These are phyloP conservation scores for Erodium maritimum DNA, from an alignment of 345 rosid genomes.

Conservation along the genomic window DNA sequence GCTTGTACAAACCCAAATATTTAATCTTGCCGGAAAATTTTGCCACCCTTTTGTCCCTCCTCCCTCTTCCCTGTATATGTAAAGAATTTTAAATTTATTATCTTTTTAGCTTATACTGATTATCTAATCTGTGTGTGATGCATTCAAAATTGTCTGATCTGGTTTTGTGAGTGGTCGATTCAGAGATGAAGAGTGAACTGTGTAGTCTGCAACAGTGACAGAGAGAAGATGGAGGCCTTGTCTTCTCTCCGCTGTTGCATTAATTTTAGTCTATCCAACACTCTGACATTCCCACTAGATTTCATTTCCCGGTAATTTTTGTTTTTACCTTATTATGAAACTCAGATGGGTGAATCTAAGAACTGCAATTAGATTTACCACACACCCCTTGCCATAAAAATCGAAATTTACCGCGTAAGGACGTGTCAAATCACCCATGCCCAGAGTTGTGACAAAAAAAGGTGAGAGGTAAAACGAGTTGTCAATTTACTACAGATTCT, in stretches of 20 bases:
- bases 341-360: too few species aligned
- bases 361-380: too few species aligned
- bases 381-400: too few species aligned
- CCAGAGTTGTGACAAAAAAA: too few species aligned
- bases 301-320: neutral
- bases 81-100: constrained; percentile 19
- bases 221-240: neutral
- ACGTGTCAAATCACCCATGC: too few species aligned
- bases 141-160: neutral
- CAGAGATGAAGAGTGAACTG: neutral
- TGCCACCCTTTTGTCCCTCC: constrained; percentile 23
- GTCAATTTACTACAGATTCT: too few species aligned
- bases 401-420: too few species aligned
- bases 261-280: neutral
- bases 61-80: constrained; percentile 18
- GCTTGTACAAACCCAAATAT: constrained; percentile 22
- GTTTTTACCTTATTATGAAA: too few species aligned
- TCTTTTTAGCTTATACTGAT: neutral
- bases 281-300: constrained; percentile 38
- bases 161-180: too few species aligned
- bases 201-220: too few species aligned
- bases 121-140: neutral
- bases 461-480: too few species aligned
- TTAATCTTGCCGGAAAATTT: constrained; percentile 38
- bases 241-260: neutral